Percentiles rank a stretch among this genome's conserved stretches.
phyloP scores from a whole-genome alignment of 176 grass and related monocot species.

The Ensete ventricosum region DNA sequence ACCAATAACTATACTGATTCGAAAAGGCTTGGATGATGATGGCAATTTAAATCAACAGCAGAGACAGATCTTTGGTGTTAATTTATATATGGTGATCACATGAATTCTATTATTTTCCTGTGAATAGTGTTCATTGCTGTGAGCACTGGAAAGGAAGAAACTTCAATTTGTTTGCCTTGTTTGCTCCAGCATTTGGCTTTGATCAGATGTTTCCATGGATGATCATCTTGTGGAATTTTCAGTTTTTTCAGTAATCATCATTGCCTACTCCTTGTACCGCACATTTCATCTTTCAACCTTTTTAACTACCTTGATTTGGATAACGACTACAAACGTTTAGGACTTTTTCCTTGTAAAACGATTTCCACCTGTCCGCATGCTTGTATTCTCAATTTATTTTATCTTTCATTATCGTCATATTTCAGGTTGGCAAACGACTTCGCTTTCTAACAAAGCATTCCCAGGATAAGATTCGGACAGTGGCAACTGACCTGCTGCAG shows the following conservation, averaged over 20 bases:
- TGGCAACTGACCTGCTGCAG: conserved; percentile 10
- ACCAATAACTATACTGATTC: too few species aligned
- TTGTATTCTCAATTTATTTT: neutral
- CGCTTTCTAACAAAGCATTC: conserved; percentile 12
- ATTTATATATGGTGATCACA: too few species aligned
- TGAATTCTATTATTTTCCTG: too few species aligned
- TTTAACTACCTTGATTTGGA: neutral
- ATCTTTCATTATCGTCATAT: neutral
- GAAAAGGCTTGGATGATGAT: too few species aligned
- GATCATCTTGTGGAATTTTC: neutral
- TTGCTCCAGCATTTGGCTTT: neutral
- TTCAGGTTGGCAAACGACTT: conserved; percentile 14
- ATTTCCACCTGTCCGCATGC: neutral
- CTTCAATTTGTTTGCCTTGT: too few species aligned
- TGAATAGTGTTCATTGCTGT: too few species aligned
- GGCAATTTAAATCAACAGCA: too few species aligned
- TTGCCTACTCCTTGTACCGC: too few species aligned
- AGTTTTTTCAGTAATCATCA: neutral
- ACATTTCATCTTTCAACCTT: neutral
- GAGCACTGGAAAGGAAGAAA: too few species aligned
- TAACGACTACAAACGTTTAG: neutral
- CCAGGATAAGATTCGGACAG: conserved; percentile 1
- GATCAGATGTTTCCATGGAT: neutral
- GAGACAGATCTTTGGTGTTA: too few species aligned
- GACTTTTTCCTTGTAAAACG: neutral